Percentiles rank a stretch among this genome's conserved stretches.
These are phyloP conservation scores for Rhizophora apiculata DNA, from an alignment of 345 rosid genomes.

Conservation along the genomic window DNA sequence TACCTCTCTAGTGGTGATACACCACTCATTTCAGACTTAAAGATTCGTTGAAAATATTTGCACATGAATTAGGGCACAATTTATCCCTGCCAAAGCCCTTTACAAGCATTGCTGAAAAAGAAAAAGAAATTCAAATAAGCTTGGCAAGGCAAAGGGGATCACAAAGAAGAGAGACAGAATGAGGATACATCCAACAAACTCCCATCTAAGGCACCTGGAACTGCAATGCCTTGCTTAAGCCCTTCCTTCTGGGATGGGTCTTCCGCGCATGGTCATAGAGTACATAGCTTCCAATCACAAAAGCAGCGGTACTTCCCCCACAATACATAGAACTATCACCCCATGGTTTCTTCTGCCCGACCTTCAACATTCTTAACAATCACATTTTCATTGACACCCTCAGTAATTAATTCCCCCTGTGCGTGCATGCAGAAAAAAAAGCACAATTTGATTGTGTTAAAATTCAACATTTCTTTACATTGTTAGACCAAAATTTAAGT, in stretches of 20 bases:
- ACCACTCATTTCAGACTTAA: too few species aligned
- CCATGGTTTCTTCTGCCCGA: neutral
- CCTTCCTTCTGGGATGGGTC: conserved; percentile 8
- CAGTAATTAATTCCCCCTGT: neutral
- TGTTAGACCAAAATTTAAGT: too few species aligned
- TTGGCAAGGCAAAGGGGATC: too few species aligned
- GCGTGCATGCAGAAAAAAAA: neutral
- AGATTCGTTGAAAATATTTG: too few species aligned
- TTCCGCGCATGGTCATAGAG: conserved; percentile 1
- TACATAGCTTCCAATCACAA: neutral
- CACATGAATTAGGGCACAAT: too few species aligned
- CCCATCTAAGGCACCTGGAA: neutral
- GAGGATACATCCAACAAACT: neutral
- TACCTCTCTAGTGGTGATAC: too few species aligned
- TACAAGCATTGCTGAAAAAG: too few species aligned
- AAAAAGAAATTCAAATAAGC: too few species aligned
- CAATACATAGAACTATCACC: neutral
- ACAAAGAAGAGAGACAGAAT: neutral
- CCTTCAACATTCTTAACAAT: neutral
- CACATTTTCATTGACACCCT: neutral
- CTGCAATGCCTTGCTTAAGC: neutral
- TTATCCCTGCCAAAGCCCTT: too few species aligned
- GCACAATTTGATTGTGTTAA: neutral
- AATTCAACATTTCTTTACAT: neutral
- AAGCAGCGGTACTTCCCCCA: neutral